These are phyloP conservation scores for Thuja plicata DNA, from an alignment of 83 land plant species.

Conservation along the genomic window DNA sequence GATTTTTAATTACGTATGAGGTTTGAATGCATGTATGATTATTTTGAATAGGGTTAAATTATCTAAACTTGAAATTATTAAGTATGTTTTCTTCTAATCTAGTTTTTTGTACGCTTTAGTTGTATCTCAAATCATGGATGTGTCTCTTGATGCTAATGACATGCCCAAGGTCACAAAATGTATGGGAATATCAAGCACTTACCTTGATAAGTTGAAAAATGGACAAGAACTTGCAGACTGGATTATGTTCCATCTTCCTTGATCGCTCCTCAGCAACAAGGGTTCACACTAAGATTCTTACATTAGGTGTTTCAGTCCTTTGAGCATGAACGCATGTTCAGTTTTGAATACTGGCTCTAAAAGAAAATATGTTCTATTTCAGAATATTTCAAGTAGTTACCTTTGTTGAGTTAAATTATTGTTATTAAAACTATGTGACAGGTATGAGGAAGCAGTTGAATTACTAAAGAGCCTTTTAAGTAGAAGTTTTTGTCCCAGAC, in stretches of 20 bases:
- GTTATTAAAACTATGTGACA: no score
- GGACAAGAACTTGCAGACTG: slow-evolving; percentile 14
- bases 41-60: slow-evolving; percentile 1
- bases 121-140: slow-evolving; percentile 88
- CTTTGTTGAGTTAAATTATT: background rate
- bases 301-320: slow-evolving; percentile 80
- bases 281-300: slow-evolving; percentile 72
- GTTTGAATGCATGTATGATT: no score
- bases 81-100: background rate
- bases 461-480: slow-evolving; percentile 61
- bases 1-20: no score
- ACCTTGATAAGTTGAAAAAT: slow-evolving; percentile 20
- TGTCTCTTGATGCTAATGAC: slow-evolving; percentile 77
- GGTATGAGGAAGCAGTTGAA: slow-evolving; percentile 75
- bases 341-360: background rate
- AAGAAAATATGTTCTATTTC: background rate
- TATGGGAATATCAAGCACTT: no score
- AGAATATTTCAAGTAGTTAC: background rate
- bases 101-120: slow-evolving; percentile 66
- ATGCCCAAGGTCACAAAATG: no score
- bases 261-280: slow-evolving; percentile 69
- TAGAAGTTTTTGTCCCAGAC: slow-evolving; percentile 44
- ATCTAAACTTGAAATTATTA: background rate
- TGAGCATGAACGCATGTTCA: slow-evolving; percentile 75
- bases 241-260: slow-evolving; percentile 33